phyloP scores from a whole-genome alignment of 2,329 filamentous ascomycete species.

The Leptographium wingfieldii region DNA sequence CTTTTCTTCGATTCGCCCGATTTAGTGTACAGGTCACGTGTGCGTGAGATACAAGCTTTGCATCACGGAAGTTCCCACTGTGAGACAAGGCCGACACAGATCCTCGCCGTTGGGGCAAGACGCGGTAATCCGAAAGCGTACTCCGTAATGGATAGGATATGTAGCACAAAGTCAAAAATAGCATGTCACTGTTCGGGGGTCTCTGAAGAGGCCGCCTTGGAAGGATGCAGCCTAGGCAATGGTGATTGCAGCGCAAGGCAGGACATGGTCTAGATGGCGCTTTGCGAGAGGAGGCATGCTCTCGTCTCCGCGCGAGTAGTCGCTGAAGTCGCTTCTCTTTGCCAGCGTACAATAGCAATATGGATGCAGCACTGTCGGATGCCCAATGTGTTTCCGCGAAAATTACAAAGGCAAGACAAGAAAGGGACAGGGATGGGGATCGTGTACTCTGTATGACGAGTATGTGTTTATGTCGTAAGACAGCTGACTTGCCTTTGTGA shows the following conservation, averaged over 20 bases:
- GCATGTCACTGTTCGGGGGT: neutral
- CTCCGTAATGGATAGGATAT: neutral
- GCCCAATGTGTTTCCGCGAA: neutral
- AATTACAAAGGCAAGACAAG: neutral
- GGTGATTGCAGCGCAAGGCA: neutral
- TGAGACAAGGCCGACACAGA: too few species aligned
- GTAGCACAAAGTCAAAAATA: neutral
- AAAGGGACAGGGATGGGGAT: neutral
- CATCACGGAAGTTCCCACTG: neutral
- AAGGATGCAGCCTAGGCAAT: neutral
- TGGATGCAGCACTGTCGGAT: neutral
- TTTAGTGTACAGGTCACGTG: neutral
- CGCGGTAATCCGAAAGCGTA: too few species aligned
- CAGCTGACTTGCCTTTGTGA: neutral
- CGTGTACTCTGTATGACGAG: too few species aligned
- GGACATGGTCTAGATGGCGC: too few species aligned
- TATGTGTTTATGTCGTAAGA: too few species aligned
- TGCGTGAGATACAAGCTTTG: neutral
- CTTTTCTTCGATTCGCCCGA: neutral
- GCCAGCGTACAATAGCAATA: neutral
- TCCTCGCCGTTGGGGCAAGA: too few species aligned
- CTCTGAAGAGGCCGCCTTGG: neutral
- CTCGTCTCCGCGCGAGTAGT: too few species aligned
- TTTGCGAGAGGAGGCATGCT: too few species aligned
- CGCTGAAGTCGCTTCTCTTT: too few species aligned